These are phyloP conservation scores for Zoysia matrella DNA, from an alignment of 202 grass and related monocot genomes.

Conservation along the genomic window DNA sequence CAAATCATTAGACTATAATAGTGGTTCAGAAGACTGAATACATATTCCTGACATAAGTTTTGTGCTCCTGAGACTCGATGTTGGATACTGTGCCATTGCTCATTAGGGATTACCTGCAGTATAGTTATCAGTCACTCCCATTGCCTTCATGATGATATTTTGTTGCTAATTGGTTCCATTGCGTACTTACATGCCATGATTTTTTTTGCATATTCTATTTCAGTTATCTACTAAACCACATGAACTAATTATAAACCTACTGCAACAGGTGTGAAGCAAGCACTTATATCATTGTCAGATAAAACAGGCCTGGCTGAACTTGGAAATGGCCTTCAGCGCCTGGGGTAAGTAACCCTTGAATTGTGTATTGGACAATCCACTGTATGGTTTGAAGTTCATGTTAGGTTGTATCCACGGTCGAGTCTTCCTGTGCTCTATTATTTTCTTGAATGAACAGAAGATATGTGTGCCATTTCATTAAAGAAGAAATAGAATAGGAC, in stretches of 20 bases:
- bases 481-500: not conserved
- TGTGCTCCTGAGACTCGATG: too few species aligned
- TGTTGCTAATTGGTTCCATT: too few species aligned
- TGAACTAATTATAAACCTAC: slow-evolving; percentile 32
- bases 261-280: slow-evolving; percentile 59
- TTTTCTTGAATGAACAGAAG: not conserved
- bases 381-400: not conserved
- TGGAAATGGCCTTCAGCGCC: slow-evolving; percentile 72
- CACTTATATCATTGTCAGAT: slow-evolving; percentile 82
- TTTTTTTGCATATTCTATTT: not conserved
- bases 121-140: too few species aligned
- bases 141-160: too few species aligned
- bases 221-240: not conserved
- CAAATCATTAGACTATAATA: not conserved
- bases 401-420: not conserved
- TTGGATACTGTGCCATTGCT: too few species aligned
- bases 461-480: not conserved
- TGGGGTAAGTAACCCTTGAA: slow-evolving; percentile 61
- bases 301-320: slow-evolving; percentile 73
- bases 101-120: too few species aligned
- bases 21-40: not conserved
- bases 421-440: not conserved
- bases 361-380: not conserved
- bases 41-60: too few species aligned
- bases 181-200: not conserved